These are phyloP conservation scores for Chlamydomonas schloesseri DNA, from an alignment of 139 green algal genomes.

Conservation along the genomic window DNA sequence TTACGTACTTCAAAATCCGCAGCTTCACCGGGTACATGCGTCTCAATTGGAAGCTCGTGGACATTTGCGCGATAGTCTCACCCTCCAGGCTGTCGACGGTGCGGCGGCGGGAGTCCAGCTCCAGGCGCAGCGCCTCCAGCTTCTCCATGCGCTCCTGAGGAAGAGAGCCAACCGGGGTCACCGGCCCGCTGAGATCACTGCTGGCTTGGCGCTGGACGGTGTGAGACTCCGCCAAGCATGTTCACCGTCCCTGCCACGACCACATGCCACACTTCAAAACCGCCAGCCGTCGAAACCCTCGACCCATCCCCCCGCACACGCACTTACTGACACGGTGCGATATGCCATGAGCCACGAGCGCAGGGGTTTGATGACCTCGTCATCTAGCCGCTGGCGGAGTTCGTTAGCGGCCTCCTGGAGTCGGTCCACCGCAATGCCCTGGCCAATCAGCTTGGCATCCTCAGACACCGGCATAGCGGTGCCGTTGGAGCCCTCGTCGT, in stretches of 20 bases:
- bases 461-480: slow-evolving; percentile 67
- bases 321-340: slow-evolving; percentile 64
- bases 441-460: slow-evolving; percentile 70
- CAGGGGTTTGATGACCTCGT: slow-evolving; percentile 87
- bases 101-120: slow-evolving; percentile 86
- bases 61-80: too few relatives aligned
- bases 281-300: too few relatives aligned
- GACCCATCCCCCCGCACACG: neutral
- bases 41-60: too few relatives aligned
- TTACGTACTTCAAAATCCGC: too few relatives aligned
- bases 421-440: slow-evolving; percentile 78
- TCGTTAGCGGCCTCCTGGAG: slow-evolving; percentile 75
- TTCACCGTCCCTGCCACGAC: too few relatives aligned
- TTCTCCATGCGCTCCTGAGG: slow-evolving; percentile 81
- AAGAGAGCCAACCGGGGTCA: neutral
- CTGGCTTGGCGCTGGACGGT: too few relatives aligned
- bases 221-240: too few relatives aligned
- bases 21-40: too few relatives aligned
- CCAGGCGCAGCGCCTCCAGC: slow-evolving; percentile 83
- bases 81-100: slow-evolving; percentile 79
- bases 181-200: neutral
- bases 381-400: slow-evolving; percentile 76
- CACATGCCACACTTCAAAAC: too few relatives aligned
- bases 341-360: slow-evolving; percentile 83
- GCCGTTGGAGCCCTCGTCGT: slow-evolving; percentile 80